phyloP scores from a whole-genome alignment of 768 basidiomycete genomes.

The Hygrophoropsis aurantiaca region DNA sequence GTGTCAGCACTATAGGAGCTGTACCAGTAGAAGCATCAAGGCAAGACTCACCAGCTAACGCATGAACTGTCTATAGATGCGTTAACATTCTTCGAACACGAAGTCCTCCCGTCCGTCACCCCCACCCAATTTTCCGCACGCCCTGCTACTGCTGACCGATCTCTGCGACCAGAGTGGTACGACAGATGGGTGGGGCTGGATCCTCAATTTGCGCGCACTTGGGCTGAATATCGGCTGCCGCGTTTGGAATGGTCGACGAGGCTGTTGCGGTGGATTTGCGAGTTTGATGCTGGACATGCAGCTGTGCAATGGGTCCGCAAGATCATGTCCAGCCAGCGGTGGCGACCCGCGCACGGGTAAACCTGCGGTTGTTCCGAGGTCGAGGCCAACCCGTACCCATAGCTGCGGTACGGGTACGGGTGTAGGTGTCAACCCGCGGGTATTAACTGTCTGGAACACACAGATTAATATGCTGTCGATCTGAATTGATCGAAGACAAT shows the following conservation, averaged over 20 bases:
- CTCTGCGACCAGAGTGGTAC: background rate
- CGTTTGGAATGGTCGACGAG: background rate
- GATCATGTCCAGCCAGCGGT: background rate
- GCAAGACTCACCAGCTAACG: constrained; percentile 4
- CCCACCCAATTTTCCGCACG: background rate
- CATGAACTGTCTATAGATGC: constrained; percentile 15
- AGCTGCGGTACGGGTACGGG: too few relatives aligned
- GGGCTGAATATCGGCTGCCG: background rate
- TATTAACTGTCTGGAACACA: too few relatives aligned
- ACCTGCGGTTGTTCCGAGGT: too few relatives aligned
- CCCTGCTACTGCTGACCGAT: background rate
- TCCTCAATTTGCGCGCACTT: background rate
- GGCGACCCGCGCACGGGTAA: too few relatives aligned
- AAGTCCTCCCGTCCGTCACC: background rate
- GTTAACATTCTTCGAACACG: constrained; percentile 15
- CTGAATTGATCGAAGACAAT: too few relatives aligned
- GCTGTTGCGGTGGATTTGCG: constrained; percentile 2
- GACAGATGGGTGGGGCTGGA: constrained; percentile 5
- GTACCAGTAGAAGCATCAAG: too few relatives aligned
- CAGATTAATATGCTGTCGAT: too few relatives aligned
- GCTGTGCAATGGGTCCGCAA: background rate
- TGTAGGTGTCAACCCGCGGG: too few relatives aligned
- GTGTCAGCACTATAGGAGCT: too few relatives aligned
- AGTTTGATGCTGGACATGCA: too few relatives aligned
- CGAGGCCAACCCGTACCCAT: too few relatives aligned